Evolutionary conservation across 495 filamentous ascomycete genomes (phyloP), one percentile per base, ranked within the genome.

Genomic region (Polyplosphaeria fusca): DNA sequence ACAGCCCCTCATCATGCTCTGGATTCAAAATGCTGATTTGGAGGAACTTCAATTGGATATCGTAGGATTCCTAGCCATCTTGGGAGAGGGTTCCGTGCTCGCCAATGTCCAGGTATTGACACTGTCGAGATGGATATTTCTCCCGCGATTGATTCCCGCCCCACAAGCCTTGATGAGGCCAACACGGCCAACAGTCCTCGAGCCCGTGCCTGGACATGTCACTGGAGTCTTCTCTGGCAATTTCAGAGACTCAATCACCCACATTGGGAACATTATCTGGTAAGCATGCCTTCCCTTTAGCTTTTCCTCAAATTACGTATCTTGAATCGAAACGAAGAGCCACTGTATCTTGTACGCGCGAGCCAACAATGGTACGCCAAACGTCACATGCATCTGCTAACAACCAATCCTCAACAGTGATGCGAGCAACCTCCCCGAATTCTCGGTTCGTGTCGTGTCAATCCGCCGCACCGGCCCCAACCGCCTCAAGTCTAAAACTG

Each of bases 21-120:
- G 60, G 55, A 28, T 64, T 16, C 47, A 58, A 45, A 42, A 38
- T 19, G n/a, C 28, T 2, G 24, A 16, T 5, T 46, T 61, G 19
- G 13, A 67, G 16, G 46, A 66, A 38, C 53, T 73, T 25, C 68
- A 71, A 42, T 66, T 74, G 5, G 71, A 74, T 52, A 71, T 73
- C 23, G 71, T 74, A 41, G 71, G 70, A 32, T 73, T 74, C 51
- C 68, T 74, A n/a, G 71, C 70, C 27, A 68, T 74, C 46, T 47
- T 73, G 12, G 71, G 71, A 19, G 71, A 74, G 54, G 68, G 69
- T 58, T 71, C 69, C 16, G 63, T 74, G 12, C 43, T 65, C n/a
- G 67, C 66, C 28, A 71, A 71, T 54, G 70, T 69, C 19, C 70
- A 73, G 53, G 71, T 74, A 9, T 52, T 69, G 2, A 68, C 71